Evolutionary conservation across 192 early-diverging fungal species (phyloP), one percentile per base, ranked within the genome.

Genomic region (Entomortierella beljakovae): DNA sequence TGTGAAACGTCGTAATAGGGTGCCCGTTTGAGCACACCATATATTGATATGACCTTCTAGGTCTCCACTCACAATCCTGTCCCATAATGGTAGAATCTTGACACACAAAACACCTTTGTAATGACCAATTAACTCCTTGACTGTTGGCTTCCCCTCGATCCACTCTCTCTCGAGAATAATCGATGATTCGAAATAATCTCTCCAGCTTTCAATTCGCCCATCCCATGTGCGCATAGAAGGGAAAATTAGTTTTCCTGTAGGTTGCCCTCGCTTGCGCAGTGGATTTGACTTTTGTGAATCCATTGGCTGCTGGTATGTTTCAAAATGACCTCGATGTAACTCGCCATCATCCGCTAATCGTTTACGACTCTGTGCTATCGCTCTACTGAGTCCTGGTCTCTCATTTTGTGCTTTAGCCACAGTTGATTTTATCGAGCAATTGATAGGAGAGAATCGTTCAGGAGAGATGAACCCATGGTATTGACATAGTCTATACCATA

Each of bases 401-500:
- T 43, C n/a, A 15, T 46, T 29, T 8, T 61, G 42, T 0, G 51
- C 72, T 11, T 62, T 28, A 32, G 20, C 64, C 33, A 68, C 15
- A 13, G 64, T 50, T n/a, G 56, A 55, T 52, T 3, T 56, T 40
- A 22, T 11, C 35, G 7, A 25, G 64, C 5, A 16, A n/a, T 16
- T 28, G 51, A n/a, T 22, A 15, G 4, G 15, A 46, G 3, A 15
- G 5, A 2, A 4, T 62, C 38, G 8, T 61, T 46, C n/a, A 26
- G 11, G 26, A 8, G 54, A 31, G 23, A 77, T 52, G 50, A 68
- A 70, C n/a, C 75, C 67, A 35, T 79, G 68, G 18, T 57, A 37
- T 43, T 51, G 50, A n/a, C 61, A 69, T 3, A 79, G 61, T 26
- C 52, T 56, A 40, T 79, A 70, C 75, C 75, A 79, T n/a, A 79